These are phyloP conservation scores for Eimeria sp. DNA, from an alignment of 169 alveolate genomes.

Conservation along the genomic window DNA sequence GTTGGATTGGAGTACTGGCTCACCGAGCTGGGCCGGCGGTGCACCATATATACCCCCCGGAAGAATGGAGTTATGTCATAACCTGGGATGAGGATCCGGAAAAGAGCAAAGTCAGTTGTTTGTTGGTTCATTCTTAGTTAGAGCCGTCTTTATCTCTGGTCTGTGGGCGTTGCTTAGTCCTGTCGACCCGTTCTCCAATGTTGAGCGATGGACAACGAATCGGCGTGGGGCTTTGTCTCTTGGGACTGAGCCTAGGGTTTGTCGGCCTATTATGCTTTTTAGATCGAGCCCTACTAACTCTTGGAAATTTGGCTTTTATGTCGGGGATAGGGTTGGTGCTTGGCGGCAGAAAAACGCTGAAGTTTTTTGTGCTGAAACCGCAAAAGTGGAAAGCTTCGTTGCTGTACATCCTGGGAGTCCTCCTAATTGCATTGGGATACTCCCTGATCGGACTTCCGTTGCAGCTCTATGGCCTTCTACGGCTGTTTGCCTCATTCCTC, in stretches of 20 bases:
- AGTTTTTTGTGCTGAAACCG: conserved; percentile 80
- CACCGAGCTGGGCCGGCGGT: conserved; percentile 10
- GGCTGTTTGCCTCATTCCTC: conserved; percentile 83
- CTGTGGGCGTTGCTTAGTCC: conserved; percentile 11
- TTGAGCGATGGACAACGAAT: conserved; percentile 83
- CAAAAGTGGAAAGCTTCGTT: conserved; percentile 83
- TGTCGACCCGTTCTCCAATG: conserved; percentile 27
- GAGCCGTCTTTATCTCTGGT: neutral
- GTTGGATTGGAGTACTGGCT: neutral
- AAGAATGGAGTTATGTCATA: conserved; percentile 29
- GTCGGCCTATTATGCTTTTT: conserved; percentile 82
- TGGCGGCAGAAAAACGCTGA: conserved; percentile 81
- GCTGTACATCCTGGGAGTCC: conserved; percentile 79
- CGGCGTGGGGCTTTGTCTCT: conserved; percentile 85
- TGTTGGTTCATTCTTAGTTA: neutral
- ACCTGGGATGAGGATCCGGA: neutral
- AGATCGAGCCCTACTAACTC: conserved; percentile 84
- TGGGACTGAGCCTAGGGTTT: conserved; percentile 81
- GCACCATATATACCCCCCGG: neutral
- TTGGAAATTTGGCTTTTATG: conserved; percentile 84
- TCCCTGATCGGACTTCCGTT: conserved; percentile 81
- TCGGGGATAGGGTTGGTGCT: conserved; percentile 82
- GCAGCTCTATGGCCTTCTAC: conserved; percentile 83
- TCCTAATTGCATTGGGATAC: conserved; percentile 81
- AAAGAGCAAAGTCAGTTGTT: neutral